These are phyloP conservation scores for Prunus persica DNA, from an alignment of 306 rosid species.

Conservation along the genomic window Prunus_persica_NCBIv2 NC_034016.1:17374001-17374500, in stretches of 20 bases:
- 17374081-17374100: constrained; percentile 52
- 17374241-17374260: background rate
- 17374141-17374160: constrained; percentile 52
- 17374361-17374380: too few species aligned
- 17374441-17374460: background rate
- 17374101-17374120: constrained; percentile 46
- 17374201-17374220: constrained; percentile 54
- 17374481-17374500: constrained; percentile 53
- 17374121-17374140: constrained; percentile 48
- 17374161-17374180: constrained; percentile 65
- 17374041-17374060: constrained; percentile 32
- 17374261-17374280: background rate
- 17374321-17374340: too few species aligned
- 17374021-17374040: background rate
- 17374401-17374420: background rate
- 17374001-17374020: background rate
- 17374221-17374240: constrained; percentile 25
- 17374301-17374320: too few species aligned
- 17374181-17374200: constrained; percentile 45
- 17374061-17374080: constrained; percentile 59
- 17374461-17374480: constrained; percentile 1
- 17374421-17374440: background rate
- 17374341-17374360: too few species aligned
- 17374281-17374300: too few species aligned
- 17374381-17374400: too few species aligned